Evolutionary conservation across 2,329 filamentous ascomycete genomes (phyloP).

Genomic region (Aspergillus fumigatiaffinis): DNA sequence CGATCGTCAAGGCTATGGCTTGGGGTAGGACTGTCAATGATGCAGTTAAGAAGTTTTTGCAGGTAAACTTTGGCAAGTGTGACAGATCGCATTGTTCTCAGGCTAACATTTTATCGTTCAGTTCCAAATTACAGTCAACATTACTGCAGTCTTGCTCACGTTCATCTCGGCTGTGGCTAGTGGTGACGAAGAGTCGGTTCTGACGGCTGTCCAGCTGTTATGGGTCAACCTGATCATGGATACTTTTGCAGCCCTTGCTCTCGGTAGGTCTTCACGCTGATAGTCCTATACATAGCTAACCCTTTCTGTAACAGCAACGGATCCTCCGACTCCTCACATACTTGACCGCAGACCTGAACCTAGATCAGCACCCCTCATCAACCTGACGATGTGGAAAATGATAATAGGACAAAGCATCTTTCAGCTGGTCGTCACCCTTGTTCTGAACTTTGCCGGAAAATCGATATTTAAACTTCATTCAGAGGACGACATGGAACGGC

Average conservation of each 20-base stretch:
- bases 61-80: constrained; percentile 21
- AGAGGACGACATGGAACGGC: constrained; percentile 16
- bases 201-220: constrained; percentile 63
- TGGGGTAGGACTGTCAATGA: constrained; percentile 78
- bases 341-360: constrained; percentile 51
- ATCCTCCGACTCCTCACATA: constrained; percentile 56
- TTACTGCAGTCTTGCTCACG: constrained; percentile 63
- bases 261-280: constrained; percentile 28
- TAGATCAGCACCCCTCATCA: constrained; percentile 45
- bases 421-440: constrained; percentile 39
- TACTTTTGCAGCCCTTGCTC: constrained; percentile 62
- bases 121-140: constrained; percentile 56
- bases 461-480: constrained; percentile 29
- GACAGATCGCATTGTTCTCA: background rate
- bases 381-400: constrained; percentile 46
- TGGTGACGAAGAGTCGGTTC: constrained; percentile 53
- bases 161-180: constrained; percentile 61
- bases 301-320: constrained; percentile 45
- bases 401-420: constrained; percentile 43
- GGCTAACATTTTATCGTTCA: constrained; percentile 11
- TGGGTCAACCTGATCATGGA: constrained; percentile 71
- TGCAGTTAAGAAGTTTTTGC: constrained; percentile 70
- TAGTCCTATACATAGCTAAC: constrained; percentile 1
- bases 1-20: constrained; percentile 78
- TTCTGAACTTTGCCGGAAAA: constrained; percentile 45